Conservation (phyloP, 2,329 filamentous ascomycete species). For the Aspergillus sp. region DNA sequence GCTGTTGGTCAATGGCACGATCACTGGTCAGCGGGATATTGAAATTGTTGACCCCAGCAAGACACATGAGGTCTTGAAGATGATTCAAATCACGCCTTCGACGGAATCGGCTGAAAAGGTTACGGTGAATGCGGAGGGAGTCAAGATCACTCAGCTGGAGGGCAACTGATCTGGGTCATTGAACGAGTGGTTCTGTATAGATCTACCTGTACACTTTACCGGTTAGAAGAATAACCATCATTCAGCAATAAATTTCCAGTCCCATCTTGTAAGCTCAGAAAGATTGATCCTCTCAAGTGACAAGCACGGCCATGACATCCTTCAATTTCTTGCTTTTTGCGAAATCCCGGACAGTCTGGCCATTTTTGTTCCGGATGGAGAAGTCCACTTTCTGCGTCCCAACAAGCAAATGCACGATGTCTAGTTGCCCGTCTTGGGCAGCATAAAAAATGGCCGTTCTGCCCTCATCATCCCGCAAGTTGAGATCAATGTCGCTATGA, state of each 20-base stretch:
- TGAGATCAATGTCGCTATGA: neutral
- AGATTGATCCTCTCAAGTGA: neutral
- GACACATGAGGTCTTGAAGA: constrained; percentile 25
- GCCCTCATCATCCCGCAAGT: neutral
- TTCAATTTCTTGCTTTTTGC: neutral
- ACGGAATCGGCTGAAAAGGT: too few species aligned
- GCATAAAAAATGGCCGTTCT: neutral
- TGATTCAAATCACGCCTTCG: constrained; percentile 14
- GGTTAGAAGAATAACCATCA: too few species aligned
- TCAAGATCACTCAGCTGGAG: too few species aligned
- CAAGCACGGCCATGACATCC: neutral
- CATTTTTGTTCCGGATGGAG: neutral
- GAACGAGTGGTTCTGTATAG: neutral
- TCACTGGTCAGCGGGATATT: constrained; percentile 17
- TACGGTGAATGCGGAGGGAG: too few species aligned
- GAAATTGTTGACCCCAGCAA: constrained; percentile 28
- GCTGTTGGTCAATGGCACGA: constrained; percentile 29
- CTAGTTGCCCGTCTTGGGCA: neutral
- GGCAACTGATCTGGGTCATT: too few species aligned
- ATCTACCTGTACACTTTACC: too few species aligned
- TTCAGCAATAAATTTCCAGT: too few species aligned
- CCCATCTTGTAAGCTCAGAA: too few species aligned
- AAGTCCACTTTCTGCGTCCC: neutral
- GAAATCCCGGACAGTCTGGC: neutral
- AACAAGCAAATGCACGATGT: neutral